phyloP scores from a whole-genome alignment of 225 moss, liverwort and hornwort species.

The Straminergon stramineum region DNA sequence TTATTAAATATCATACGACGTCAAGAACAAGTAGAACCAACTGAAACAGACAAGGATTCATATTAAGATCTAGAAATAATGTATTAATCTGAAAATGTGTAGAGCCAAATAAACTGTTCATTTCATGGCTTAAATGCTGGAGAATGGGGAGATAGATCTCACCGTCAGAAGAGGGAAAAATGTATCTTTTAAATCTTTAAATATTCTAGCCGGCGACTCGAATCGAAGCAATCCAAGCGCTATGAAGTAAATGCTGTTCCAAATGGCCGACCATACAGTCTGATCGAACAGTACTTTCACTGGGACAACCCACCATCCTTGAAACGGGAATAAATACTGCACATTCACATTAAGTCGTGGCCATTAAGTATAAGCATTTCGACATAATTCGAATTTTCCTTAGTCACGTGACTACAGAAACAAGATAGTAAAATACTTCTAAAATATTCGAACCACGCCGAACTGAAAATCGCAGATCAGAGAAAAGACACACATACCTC shows the following conservation, averaged over 20 bases:
- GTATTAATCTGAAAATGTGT: background rate
- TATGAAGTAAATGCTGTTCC: slow-evolving; percentile 76
- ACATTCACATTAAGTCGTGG: background rate
- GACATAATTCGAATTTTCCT: background rate
- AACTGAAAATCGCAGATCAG: background rate
- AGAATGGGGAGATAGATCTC: background rate
- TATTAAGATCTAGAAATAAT: background rate
- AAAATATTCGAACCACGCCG: background rate
- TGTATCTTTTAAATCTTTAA: slow-evolving; percentile 51
- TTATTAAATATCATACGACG: background rate
- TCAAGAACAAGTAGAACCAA: background rate
- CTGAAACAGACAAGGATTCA: background rate
- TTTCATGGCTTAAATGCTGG: background rate
- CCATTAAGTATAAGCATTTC: background rate
- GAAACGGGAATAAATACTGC: slow-evolving; percentile 87
- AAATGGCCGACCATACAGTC: slow-evolving; percentile 75
- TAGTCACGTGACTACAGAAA: too few relatives aligned
- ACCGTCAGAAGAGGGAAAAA: slow-evolving; percentile 64
- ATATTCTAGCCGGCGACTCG: slow-evolving; percentile 54
- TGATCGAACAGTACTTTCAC: slow-evolving; percentile 79
- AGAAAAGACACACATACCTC: slow-evolving; percentile 29
- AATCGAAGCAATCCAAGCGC: slow-evolving; percentile 60
- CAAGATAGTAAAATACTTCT: background rate
- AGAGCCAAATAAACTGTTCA: too few relatives aligned
- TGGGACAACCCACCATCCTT: slow-evolving; percentile 95